Evolutionary conservation across 1,284 basidiomycete species (phyloP).

Genomic region (Puccinia coronata): DNA sequence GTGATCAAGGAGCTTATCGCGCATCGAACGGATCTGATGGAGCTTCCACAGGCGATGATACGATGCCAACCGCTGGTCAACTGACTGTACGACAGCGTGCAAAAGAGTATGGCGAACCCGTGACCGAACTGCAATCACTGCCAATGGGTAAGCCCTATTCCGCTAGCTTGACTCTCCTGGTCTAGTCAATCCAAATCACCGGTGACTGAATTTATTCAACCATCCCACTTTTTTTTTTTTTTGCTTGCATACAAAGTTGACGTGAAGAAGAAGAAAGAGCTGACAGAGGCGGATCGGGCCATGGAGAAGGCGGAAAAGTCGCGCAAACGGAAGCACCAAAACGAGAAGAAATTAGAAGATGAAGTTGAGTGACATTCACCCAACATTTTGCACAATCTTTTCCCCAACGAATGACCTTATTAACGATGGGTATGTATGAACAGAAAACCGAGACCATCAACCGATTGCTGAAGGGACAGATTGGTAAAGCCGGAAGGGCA

Average conservation of each 20-base stretch:
- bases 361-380: slow-evolving; percentile 24
- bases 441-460: slow-evolving; percentile 50
- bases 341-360: slow-evolving; percentile 48
- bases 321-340: slow-evolving; percentile 49
- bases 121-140: slow-evolving; percentile 48
- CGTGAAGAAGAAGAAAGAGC: slow-evolving; percentile 47
- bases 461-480: slow-evolving; percentile 44
- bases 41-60: slow-evolving; percentile 7
- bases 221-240: neutral
- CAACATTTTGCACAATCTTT: neutral
- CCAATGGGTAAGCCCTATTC: slow-evolving; percentile 34
- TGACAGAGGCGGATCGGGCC: slow-evolving; percentile 49
- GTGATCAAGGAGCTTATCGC: slow-evolving; percentile 22
- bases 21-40: slow-evolving; percentile 41
- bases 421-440: neutral
- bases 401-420: neutral
- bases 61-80: slow-evolving; percentile 10
- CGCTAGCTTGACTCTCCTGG: neutral
- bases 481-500: slow-evolving; percentile 41
- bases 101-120: slow-evolving; percentile 46
- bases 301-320: slow-evolving; percentile 50
- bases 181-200: too few species aligned
- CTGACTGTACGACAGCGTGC: slow-evolving; percentile 48
- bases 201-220: too few species aligned
- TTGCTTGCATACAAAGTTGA: slow-evolving; percentile 30